A percentile compares a stretch with the other conserved stretches of the same genome.
These are phyloP conservation scores for Nepenthes gracilis DNA, from an alignment of 148 eudicot species.

Conservation along the genomic window DNA sequence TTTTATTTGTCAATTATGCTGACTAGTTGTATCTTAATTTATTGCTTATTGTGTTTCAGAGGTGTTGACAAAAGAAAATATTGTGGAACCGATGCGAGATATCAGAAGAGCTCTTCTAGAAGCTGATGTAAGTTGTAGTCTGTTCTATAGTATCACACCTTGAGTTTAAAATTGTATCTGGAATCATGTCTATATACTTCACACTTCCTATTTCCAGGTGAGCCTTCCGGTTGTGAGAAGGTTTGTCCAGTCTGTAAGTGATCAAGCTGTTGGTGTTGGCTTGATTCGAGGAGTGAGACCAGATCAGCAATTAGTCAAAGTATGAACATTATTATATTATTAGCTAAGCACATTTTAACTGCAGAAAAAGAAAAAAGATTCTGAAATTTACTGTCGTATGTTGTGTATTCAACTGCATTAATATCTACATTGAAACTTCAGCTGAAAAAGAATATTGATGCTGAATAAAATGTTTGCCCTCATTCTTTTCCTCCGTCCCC, in stretches of 20 bases:
- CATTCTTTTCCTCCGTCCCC: background rate
- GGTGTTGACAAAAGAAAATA: constrained; percentile 88
- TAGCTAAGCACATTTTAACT: too few relatives aligned
- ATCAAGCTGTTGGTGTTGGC: constrained; percentile 87
- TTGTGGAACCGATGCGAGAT: constrained; percentile 95
- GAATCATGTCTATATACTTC: background rate
- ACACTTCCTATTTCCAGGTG: constrained; percentile 43
- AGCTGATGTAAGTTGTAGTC: constrained; percentile 85
- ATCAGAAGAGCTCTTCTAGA: constrained; percentile 93
- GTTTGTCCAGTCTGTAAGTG: constrained; percentile 86
- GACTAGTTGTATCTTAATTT: background rate
- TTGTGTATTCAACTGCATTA: background rate
- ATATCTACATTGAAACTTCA: background rate
- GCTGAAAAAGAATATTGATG: background rate
- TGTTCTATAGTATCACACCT: background rate
- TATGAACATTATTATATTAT: constrained; percentile 17
- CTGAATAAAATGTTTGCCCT: background rate
- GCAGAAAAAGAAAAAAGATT: too few relatives aligned
- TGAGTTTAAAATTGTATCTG: background rate
- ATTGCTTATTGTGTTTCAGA: constrained; percentile 28
- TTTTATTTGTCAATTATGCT: too few relatives aligned
- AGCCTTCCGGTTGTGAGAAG: constrained; percentile 97
- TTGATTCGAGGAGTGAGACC: constrained; percentile 79
- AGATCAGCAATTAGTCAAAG: constrained; percentile 98
- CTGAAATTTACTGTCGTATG: background rate